A percentile compares a stretch with the other conserved stretches of the same genome.
These are phyloP conservation scores for Albifimbria verrucaria DNA, from an alignment of 2,329 filamentous ascomycete species.

Conservation along the genomic window DNA sequence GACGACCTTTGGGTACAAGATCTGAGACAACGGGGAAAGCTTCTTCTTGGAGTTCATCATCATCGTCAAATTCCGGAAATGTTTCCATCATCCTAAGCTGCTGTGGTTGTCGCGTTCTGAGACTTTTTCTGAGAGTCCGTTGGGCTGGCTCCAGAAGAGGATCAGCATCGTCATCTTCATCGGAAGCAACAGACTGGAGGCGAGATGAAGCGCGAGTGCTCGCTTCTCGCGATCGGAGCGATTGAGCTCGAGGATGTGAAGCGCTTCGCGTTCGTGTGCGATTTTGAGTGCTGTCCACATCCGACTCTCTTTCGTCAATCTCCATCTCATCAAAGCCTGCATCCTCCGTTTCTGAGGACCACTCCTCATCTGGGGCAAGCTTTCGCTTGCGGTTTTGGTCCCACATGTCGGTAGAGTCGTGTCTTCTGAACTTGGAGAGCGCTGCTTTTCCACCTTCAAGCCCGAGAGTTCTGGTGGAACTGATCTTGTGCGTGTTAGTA, in stretches of 20 bases:
- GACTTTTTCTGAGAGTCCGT: too few relatives aligned
- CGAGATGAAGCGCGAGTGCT: slow-evolving; percentile 8
- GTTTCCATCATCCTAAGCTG: too few relatives aligned
- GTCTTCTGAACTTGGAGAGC: slow-evolving; percentile 19
- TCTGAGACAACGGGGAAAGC: slow-evolving; percentile 37
- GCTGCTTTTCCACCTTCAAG: slow-evolving; percentile 29
- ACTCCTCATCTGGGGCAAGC: slow-evolving; percentile 21
- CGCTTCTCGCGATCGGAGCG: slow-evolving; percentile 22
- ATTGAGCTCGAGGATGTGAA: slow-evolving; percentile 8
- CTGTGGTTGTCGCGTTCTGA: too few relatives aligned
- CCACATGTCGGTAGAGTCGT: slow-evolving; percentile 15
- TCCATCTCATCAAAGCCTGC: slow-evolving; percentile 22
- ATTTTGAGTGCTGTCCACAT: slow-evolving; percentile 9
- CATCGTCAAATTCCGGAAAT: too few relatives aligned
- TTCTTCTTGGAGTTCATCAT: slow-evolving; percentile 23
- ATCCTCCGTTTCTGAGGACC: slow-evolving; percentile 21
- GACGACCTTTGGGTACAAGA: slow-evolving; percentile 19
- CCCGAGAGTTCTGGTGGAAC: slow-evolving; percentile 23
- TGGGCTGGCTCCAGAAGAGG: too few relatives aligned
- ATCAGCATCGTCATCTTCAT: slow-evolving; percentile 15
- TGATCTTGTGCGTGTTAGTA: slow-evolving; percentile 25
- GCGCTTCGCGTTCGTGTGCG: slow-evolving; percentile 6
- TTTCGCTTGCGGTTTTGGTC: slow-evolving; percentile 26
- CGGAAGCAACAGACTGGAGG: neutral
- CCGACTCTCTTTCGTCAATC: slow-evolving; percentile 21